Evolutionary conservation across 805 yeast genomes (phyloP).

Genomic region (Hyphopichia homilentoma): DNA sequence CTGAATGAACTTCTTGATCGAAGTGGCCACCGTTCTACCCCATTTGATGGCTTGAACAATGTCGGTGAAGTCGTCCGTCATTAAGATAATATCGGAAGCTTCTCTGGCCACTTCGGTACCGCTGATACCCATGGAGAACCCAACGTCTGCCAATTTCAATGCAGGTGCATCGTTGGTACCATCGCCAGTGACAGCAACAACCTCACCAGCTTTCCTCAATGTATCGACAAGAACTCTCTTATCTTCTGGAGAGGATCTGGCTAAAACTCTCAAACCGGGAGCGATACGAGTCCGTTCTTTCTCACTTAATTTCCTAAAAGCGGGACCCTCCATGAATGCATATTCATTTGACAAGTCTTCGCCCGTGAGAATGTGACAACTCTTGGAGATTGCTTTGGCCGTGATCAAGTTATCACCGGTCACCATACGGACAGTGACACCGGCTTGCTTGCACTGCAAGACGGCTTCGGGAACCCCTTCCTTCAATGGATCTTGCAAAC

Average conservation of each 20-base stretch:
- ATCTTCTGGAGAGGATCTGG: conserved; percentile 95
- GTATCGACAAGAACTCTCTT: conserved; percentile 83
- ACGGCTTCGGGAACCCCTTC: conserved; percentile 90
- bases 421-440: conserved; percentile 95
- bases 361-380: conserved; percentile 70
- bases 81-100: conserved; percentile 87
- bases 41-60: conserved; percentile 96
- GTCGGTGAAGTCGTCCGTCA: conserved; percentile 92
- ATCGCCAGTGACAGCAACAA: conserved; percentile 98
- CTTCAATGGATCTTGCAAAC: conserved; percentile 93
- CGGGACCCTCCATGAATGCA: conserved; percentile 90
- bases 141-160: conserved; percentile 92
- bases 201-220: conserved; percentile 76
- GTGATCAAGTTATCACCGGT: conserved; percentile 95
- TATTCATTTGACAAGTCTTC: conserved; percentile 50
- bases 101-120: conserved; percentile 99
- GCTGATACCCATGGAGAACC: conserved; percentile 97
- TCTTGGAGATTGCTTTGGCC: conserved; percentile 84
- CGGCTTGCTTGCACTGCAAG: conserved; percentile 78
- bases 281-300: conserved; percentile 55
- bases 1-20: conserved; percentile 93
- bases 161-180: conserved; percentile 99
- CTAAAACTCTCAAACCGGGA: conserved; percentile 80
- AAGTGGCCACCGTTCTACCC: conserved; percentile 96
- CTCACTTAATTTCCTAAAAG: conserved; percentile 63